Conservation (phyloP, 805 yeast genomes). For the Candida boidinii region DNA sequence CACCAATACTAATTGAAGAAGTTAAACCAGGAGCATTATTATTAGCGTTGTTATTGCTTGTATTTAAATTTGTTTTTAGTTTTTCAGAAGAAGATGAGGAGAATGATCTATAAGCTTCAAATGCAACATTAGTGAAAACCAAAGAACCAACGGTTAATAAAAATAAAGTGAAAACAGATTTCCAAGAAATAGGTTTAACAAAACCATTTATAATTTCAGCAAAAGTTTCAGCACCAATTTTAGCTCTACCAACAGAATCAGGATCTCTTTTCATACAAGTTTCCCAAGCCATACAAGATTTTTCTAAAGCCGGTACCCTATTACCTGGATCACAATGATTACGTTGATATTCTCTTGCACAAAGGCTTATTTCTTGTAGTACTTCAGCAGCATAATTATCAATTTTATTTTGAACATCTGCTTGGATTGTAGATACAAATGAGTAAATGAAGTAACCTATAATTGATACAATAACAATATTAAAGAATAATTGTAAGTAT, state of each 20-base stretch:
- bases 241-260: slow-evolving; percentile 43
- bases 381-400: slow-evolving; percentile 54
- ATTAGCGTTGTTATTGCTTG: too few relatives aligned
- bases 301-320: slow-evolving; percentile 70
- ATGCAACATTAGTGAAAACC: slow-evolving; percentile 40
- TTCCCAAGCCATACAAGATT: slow-evolving; percentile 64
- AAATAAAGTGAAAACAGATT: slow-evolving; percentile 45
- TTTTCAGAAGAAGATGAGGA: too few relatives aligned
- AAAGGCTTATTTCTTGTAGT: slow-evolving; percentile 53
- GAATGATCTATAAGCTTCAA: slow-evolving; percentile 25
- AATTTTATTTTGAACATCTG: slow-evolving; percentile 65
- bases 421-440: slow-evolving; percentile 41
- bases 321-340: slow-evolving; percentile 62
- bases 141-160: slow-evolving; percentile 43
- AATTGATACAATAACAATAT: slow-evolving; percentile 40
- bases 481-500: slow-evolving; percentile 57
- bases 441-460: slow-evolving; percentile 42
- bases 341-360: slow-evolving; percentile 59
- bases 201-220: slow-evolving; percentile 79
- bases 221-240: slow-evolving; percentile 70
- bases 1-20: too few relatives aligned
- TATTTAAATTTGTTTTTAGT: too few relatives aligned
- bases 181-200: slow-evolving; percentile 61
- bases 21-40: too few relatives aligned
- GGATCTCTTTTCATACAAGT: slow-evolving; percentile 81